Conservation (phyloP, 805 yeast genomes). For the Candida chilensis region DNA sequence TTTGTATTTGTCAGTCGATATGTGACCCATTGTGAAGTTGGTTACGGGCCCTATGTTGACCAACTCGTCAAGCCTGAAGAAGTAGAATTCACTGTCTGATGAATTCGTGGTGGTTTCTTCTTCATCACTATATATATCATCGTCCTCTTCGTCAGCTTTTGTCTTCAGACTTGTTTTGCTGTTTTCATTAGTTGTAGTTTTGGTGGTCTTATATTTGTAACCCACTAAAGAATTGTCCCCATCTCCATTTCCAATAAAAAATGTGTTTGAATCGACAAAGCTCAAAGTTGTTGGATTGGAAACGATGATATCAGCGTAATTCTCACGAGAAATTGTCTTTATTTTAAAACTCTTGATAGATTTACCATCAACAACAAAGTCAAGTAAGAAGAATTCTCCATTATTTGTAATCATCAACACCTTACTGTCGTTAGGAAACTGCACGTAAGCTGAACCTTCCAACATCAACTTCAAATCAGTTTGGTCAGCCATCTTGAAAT, state of each 20-base stretch:
- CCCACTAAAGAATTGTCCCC: slow-evolving; percentile 49
- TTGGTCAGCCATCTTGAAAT: slow-evolving; percentile 34
- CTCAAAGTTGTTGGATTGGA: slow-evolving; percentile 31
- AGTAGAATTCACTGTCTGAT: slow-evolving; percentile 16
- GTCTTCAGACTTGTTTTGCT: no score
- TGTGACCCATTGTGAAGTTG: slow-evolving; percentile 55
- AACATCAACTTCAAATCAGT: slow-evolving; percentile 41
- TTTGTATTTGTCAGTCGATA: slow-evolving; percentile 41
- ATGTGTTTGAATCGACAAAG: slow-evolving; percentile 25
- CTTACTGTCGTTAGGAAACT: slow-evolving; percentile 20
- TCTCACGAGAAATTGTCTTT: neutral
- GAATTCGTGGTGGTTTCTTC: slow-evolving; percentile 6
- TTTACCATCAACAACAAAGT: slow-evolving; percentile 31
- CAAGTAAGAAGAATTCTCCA: slow-evolving; percentile 23
- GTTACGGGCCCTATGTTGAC: slow-evolving; percentile 68
- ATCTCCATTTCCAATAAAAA: slow-evolving; percentile 54
- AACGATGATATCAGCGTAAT: slow-evolving; percentile 21
- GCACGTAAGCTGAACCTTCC: slow-evolving; percentile 52
- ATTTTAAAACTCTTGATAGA: slow-evolving; percentile 18
- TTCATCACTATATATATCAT: slow-evolving; percentile 42
- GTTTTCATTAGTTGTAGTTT: no score
- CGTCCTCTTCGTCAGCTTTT: slow-evolving; percentile 33
- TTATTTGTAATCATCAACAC: slow-evolving; percentile 17
- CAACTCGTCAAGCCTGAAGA: slow-evolving; percentile 43
- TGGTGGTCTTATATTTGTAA: no score